Percentiles rank a stretch among this genome's conserved stretches.
phyloP scores from a whole-genome alignment of 2,329 filamentous ascomycete genomes.

The Penicillium sp. region DNA sequence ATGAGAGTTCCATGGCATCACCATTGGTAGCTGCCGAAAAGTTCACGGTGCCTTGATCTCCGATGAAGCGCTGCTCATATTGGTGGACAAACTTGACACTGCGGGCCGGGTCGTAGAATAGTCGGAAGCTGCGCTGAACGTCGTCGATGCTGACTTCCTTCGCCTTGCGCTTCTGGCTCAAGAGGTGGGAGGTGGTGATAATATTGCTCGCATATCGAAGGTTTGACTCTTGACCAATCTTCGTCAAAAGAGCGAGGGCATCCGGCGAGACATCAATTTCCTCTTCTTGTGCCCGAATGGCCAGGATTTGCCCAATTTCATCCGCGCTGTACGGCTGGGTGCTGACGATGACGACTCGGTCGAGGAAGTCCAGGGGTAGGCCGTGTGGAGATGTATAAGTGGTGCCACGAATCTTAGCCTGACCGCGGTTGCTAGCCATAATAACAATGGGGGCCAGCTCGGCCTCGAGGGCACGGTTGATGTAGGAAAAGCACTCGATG shows the following conservation, averaged over 20 bases:
- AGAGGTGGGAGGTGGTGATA: conserved; percentile 89
- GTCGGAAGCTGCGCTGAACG: conserved; percentile 87
- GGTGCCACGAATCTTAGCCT: conserved; percentile 89
- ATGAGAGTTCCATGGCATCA: conserved; percentile 73
- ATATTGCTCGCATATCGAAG: conserved; percentile 97
- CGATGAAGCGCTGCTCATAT: conserved; percentile 91
- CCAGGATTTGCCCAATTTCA: conserved; percentile 89
- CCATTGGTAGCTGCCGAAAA: conserved; percentile 61
- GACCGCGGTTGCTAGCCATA: conserved; percentile 96
- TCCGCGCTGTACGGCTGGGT: conserved; percentile 82
- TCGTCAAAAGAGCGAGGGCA: conserved; percentile 88
- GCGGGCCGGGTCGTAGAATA: conserved; percentile 88
- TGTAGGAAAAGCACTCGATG: conserved; percentile 98
- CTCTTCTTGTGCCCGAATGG: conserved; percentile 92
- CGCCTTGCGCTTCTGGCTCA: conserved; percentile 81
- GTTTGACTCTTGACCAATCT: conserved; percentile 91
- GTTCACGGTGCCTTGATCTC: conserved; percentile 79
- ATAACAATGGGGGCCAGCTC: conserved; percentile 97
- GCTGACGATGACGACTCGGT: conserved; percentile 94
- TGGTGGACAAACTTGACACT: conserved; percentile 90
- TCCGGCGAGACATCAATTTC: conserved; percentile 91
- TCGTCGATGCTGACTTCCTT: conserved; percentile 85
- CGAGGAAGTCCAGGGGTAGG: conserved; percentile 91
- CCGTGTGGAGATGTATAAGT: conserved; percentile 93
- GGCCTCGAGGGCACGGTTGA: conserved; percentile 94